Evolutionary conservation across 352 stramenopile species (phyloP).

Genomic region (Pythium grandisporangium): DNA sequence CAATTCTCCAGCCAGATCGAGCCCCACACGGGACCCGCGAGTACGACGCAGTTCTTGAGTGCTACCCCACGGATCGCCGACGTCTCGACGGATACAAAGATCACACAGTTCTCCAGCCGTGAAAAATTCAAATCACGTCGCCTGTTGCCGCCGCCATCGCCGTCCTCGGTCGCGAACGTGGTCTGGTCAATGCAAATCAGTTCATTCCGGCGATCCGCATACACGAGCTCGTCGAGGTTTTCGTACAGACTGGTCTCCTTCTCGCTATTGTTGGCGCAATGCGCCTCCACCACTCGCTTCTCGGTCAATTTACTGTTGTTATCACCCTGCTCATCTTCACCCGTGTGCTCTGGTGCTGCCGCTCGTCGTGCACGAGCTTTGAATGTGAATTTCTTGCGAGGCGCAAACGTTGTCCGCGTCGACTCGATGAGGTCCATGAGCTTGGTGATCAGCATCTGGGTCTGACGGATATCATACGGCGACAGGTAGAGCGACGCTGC

Average conservation of each 20-base stretch:
- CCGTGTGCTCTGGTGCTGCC: too few relatives aligned
- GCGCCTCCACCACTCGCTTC: neutral
- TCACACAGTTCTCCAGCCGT: slow-evolving; percentile 54
- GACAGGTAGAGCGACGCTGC: slow-evolving; percentile 75
- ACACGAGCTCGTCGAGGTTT: slow-evolving; percentile 47
- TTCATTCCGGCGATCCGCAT: slow-evolving; percentile 41
- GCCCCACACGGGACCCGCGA: slow-evolving; percentile 68
- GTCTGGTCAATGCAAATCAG: slow-evolving; percentile 59
- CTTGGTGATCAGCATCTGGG: slow-evolving; percentile 53
- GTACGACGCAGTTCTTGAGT: slow-evolving; percentile 65
- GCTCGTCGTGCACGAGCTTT: slow-evolving; percentile 7
- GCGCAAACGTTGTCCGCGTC: slow-evolving; percentile 52
- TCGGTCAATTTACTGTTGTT: slow-evolving; percentile 7
- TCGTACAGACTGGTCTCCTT: slow-evolving; percentile 3
- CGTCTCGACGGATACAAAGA: slow-evolving; percentile 58
- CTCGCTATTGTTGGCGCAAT: slow-evolving; percentile 2
- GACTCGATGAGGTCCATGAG: slow-evolving; percentile 59
- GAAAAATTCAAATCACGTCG: slow-evolving; percentile 68
- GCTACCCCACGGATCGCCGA: slow-evolving; percentile 64
- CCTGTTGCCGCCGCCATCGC: slow-evolving; percentile 12
- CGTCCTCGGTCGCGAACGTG: slow-evolving; percentile 24
- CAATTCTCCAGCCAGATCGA: slow-evolving; percentile 83
- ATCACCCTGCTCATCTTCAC: slow-evolving; percentile 1
- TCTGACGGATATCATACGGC: slow-evolving; percentile 81
- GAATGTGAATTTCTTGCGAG: slow-evolving; percentile 84